phyloP scores from a whole-genome alignment of 345 rosid species.

The Citrus trifoliata region DNA sequence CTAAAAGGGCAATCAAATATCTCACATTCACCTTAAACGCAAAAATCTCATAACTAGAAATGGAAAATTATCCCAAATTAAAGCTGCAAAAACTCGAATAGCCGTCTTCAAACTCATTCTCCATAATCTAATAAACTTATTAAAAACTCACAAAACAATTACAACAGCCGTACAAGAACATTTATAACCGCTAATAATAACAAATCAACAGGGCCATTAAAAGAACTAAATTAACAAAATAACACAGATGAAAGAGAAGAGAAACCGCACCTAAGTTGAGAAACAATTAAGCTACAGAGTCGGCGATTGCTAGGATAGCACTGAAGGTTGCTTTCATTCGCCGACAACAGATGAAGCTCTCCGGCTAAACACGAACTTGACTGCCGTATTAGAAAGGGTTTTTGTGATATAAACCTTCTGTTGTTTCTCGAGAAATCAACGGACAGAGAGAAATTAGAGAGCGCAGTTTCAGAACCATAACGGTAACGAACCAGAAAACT shows the following conservation, averaged over 20 bases:
- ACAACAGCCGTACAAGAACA: too few relatives aligned
- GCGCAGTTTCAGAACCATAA: not conserved
- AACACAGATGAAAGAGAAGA: too few relatives aligned
- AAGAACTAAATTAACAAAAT: too few relatives aligned
- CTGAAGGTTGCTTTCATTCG: too few relatives aligned
- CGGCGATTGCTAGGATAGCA: too few relatives aligned
- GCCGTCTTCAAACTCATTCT: not conserved
- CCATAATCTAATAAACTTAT: conserved; percentile 6
- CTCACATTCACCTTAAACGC: conserved; percentile 12
- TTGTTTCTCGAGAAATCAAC: not conserved
- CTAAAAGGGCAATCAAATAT: not conserved
- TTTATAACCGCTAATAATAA: too few relatives aligned
- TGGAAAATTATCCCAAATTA: conserved; percentile 1
- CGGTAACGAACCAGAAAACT: conserved; percentile 14
- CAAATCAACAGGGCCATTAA: too few relatives aligned
- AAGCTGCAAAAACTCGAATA: not conserved
- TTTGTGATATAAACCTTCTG: not conserved
- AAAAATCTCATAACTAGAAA: conserved; percentile 5
- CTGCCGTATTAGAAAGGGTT: not conserved
- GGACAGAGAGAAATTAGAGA: not conserved
- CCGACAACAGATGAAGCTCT: too few relatives aligned
- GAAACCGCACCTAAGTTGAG: too few relatives aligned
- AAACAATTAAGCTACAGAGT: too few relatives aligned
- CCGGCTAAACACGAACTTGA: not conserved
- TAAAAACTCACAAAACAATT: not conserved